Conservation (phyloP, 345 rosid species). For the Euphorbia pulcherrima region DNA sequence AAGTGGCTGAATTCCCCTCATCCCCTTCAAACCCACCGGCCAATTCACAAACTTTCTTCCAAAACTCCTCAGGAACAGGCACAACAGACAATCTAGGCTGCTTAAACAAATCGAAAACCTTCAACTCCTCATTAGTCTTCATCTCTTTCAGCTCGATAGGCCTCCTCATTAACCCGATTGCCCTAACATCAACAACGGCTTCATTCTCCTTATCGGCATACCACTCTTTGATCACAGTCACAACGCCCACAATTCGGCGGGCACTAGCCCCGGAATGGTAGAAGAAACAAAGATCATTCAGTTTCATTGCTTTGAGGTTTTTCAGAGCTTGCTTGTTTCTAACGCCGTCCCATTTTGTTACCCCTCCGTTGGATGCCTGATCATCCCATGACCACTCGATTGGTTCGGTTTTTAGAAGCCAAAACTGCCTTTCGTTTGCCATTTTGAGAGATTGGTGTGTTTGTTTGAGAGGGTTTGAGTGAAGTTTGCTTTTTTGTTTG, state of each 20-base stretch:
- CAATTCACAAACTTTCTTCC: constrained; percentile 67
- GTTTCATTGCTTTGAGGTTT: constrained; percentile 66
- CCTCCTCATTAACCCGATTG: constrained; percentile 72
- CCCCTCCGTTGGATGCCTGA: constrained; percentile 64
- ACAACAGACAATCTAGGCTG: constrained; percentile 94
- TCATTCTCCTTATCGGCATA: constrained; percentile 35
- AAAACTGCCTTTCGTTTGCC: constrained; percentile 41
- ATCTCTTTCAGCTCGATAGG: constrained; percentile 69
- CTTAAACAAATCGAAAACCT: constrained; percentile 58
- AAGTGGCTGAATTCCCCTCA: constrained; percentile 33
- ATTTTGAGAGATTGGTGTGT: constrained; percentile 2
- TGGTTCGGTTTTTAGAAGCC: constrained; percentile 93
- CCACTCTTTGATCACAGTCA: constrained; percentile 64
- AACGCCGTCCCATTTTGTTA: constrained; percentile 87
- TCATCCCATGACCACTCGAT: constrained; percentile 98
- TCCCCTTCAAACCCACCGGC: constrained; percentile 83
- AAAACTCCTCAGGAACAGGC: constrained; percentile 52
- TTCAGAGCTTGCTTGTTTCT: constrained; percentile 91
- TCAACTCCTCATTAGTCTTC: constrained; percentile 56
- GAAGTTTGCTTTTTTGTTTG: neutral
- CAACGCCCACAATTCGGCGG: constrained; percentile 80
- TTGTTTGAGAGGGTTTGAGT: neutral
- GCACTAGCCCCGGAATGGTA: constrained; percentile 80
- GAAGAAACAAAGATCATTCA: constrained; percentile 76
- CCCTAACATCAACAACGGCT: constrained; percentile 73